phyloP scores from a whole-genome alignment of 106 monocot species.

The Dioscorea zingiberensis region DNA sequence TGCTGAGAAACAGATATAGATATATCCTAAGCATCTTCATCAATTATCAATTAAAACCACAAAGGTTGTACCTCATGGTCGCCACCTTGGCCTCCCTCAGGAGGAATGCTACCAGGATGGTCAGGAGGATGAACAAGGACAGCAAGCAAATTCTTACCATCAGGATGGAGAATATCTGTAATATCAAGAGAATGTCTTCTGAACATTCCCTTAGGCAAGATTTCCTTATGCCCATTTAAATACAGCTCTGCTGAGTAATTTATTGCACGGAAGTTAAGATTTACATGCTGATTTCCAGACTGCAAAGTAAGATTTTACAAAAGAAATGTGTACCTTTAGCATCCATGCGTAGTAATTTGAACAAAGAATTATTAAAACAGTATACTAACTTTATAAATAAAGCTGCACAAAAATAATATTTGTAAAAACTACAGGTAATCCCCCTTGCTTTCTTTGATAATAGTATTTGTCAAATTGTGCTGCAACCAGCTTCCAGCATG shows the following conservation, averaged over 20 bases:
- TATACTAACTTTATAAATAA: too few relatives aligned
- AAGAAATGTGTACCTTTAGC: neutral
- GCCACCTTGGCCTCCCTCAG: conserved; percentile 93
- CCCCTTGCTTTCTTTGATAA: too few relatives aligned
- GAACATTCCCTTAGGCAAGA: conserved; percentile 92
- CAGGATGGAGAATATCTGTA: conserved; percentile 78
- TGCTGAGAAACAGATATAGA: too few relatives aligned
- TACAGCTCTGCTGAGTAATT: conserved; percentile 93
- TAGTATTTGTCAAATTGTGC: too few relatives aligned
- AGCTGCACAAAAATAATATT: too few relatives aligned
- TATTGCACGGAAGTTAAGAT: conserved; percentile 92
- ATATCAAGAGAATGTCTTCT: conserved; percentile 83
- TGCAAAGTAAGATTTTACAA: conserved; percentile 24
- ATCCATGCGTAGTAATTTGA: neutral
- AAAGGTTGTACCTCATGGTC: conserved; percentile 80
- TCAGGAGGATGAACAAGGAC: conserved; percentile 98
- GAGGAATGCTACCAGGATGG: conserved; percentile 90
- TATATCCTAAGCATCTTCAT: too few relatives aligned
- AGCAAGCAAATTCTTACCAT: conserved; percentile 82
- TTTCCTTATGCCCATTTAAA: conserved; percentile 78
- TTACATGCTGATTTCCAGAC: conserved; percentile 73
- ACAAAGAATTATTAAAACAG: too few relatives aligned
- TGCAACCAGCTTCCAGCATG: too few relatives aligned
- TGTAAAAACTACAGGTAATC: too few relatives aligned
- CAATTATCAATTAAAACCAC: too few relatives aligned